Percentiles rank a stretch among this genome's conserved stretches.
Evolutionary conservation across 1,284 basidiomycete genomes (phyloP).

Genomic region (Mycosarcoma mackinlayi): DNA sequence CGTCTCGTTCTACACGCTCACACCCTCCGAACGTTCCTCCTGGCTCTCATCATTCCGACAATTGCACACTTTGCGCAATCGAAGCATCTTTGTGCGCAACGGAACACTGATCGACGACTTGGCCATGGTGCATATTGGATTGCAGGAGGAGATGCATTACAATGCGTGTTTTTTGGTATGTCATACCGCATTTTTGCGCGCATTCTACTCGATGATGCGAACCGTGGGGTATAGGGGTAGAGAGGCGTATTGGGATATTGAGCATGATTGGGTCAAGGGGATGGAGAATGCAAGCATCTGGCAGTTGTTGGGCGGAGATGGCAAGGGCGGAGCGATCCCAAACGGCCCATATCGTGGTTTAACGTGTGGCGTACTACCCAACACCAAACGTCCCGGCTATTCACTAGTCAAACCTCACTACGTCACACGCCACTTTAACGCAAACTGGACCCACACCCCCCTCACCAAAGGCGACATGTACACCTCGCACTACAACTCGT

Average conservation of each 20-base stretch:
- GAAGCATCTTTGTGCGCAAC: constrained; percentile 31
- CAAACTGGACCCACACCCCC: constrained; percentile 18
- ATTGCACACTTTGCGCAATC: constrained; percentile 2
- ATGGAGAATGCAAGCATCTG: constrained; percentile 17
- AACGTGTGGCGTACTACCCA: constrained; percentile 24
- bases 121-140: constrained; percentile 25
- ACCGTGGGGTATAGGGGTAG: constrained; percentile 25
- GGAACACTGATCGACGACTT: constrained; percentile 41
- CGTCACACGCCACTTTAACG: constrained; percentile 38
- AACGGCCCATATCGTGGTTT: constrained; percentile 18
- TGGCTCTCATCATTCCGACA: constrained; percentile 18
- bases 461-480: constrained; percentile 43
- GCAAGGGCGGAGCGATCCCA: constrained; percentile 25
- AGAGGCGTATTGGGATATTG: constrained; percentile 40
- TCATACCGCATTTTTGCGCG: constrained; percentile 31
- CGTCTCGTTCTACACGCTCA: constrained; percentile 34
- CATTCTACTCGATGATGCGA: constrained; percentile 36
- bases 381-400: constrained; percentile 19
- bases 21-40: constrained; percentile 1
- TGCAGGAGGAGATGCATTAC: constrained; percentile 46
- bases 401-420: constrained; percentile 30
- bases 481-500: constrained; percentile 11
- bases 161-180: constrained; percentile 36
- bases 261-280: constrained; percentile 10
- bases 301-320: constrained; percentile 10